Evolutionary conservation across 306 rosid species (phyloP).

Genomic region (Pueraria montana): DNA sequence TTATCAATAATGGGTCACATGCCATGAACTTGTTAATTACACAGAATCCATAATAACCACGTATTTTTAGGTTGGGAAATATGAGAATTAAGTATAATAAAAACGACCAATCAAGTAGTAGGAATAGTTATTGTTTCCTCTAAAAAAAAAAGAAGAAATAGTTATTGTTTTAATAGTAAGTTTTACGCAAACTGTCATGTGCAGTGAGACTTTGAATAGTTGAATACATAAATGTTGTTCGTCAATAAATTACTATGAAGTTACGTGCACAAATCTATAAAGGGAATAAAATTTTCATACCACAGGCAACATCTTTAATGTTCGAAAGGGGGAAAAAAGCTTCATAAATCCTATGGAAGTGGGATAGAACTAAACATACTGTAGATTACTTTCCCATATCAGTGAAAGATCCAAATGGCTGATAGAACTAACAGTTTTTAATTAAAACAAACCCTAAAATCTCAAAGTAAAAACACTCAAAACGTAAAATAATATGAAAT

Average conservation of each 20-base stretch:
- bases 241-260: background rate
- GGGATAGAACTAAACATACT: too few species aligned
- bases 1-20: conserved; percentile 60
- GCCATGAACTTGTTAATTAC: conserved; percentile 51
- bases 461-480: background rate
- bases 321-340: too few species aligned
- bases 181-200: conserved; percentile 23
- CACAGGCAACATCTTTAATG: too few species aligned
- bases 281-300: background rate
- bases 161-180: background rate
- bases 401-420: too few species aligned
- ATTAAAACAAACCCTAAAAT: too few species aligned
- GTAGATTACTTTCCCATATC: too few species aligned
- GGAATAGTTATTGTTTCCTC: background rate
- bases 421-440: too few species aligned
- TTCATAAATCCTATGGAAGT: background rate
- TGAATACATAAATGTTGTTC: background rate
- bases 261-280: background rate
- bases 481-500: background rate
- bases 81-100: background rate
- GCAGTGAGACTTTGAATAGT: conserved; percentile 3
- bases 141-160: too few species aligned
- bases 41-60: conserved; percentile 47
- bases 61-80: conserved; percentile 8
- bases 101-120: background rate